phyloP scores from a whole-genome alignment of 2,329 filamentous ascomycete genomes.

The Fusarium paranaense region DNA sequence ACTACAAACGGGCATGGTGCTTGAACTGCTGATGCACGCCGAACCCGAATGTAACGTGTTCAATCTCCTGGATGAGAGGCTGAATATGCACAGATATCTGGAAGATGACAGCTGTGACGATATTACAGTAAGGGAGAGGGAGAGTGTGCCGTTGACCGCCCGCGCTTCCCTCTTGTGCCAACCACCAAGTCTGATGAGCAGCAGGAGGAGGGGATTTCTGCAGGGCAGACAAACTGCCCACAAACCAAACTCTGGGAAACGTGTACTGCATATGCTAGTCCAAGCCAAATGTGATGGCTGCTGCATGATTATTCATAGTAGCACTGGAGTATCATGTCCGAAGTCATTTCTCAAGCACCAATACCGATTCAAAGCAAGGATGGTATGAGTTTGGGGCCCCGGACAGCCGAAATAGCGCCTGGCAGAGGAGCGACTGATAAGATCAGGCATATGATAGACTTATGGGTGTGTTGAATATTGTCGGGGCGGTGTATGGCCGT shows the following conservation, averaged over 20 bases:
- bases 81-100: neutral
- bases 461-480: neutral
- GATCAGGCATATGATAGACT: neutral
- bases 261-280: neutral
- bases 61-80: neutral
- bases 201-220: neutral
- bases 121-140: neutral
- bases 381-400: conserved; percentile 14
- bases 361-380: conserved; percentile 26
- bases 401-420: conserved; percentile 26
- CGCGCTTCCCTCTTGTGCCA: neutral
- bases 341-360: conserved; percentile 26
- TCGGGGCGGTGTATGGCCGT: conserved; percentile 10
- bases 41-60: neutral
- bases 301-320: conserved; percentile 25
- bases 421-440: neutral
- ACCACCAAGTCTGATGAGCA: neutral
- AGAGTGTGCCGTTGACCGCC: neutral
- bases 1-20: neutral
- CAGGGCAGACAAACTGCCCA: conserved; percentile 5
- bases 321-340: conserved; percentile 10
- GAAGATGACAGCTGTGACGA: neutral
- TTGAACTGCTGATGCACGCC: neutral
- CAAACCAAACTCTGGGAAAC: neutral
- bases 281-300: conserved; percentile 10